phyloP scores from a whole-genome alignment of 208 protist genomes.

The Strigomonas galati region DNA sequence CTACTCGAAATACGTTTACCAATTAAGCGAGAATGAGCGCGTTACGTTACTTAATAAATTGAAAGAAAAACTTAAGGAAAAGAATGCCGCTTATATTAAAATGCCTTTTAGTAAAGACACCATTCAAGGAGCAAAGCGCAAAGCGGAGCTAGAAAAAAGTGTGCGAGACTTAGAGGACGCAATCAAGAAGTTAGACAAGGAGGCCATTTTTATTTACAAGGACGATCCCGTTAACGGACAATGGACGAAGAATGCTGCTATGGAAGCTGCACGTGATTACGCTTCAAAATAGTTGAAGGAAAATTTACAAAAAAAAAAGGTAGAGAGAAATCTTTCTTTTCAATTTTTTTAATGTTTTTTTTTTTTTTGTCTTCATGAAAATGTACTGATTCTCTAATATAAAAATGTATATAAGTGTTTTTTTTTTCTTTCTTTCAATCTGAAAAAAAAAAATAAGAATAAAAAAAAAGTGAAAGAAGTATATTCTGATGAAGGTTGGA shows the following conservation, averaged over 20 bases:
- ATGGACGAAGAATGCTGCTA: slow-evolving; percentile 69
- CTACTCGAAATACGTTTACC: slow-evolving; percentile 62
- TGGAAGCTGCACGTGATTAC: slow-evolving; percentile 66
- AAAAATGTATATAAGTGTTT: too few relatives aligned
- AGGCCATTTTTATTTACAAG: slow-evolving; percentile 87
- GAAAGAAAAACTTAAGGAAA: slow-evolving; percentile 54
- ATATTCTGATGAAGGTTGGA: too few relatives aligned
- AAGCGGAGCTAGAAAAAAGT: slow-evolving; percentile 60
- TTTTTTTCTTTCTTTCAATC: too few relatives aligned
- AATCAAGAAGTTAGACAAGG: slow-evolving; percentile 76
- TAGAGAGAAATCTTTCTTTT: too few relatives aligned
- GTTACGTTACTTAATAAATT: slow-evolving; percentile 66
- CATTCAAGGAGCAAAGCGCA: slow-evolving; percentile 45
- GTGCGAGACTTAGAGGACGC: slow-evolving; percentile 78
- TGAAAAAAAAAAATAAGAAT: too few relatives aligned
- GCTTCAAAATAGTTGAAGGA: slow-evolving; percentile 13
- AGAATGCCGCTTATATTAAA: slow-evolving; percentile 64
- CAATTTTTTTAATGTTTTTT: too few relatives aligned
- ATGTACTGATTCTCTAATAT: too few relatives aligned
- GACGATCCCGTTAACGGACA: slow-evolving; percentile 76
- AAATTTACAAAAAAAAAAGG: too few relatives aligned
- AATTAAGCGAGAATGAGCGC: slow-evolving; percentile 73
- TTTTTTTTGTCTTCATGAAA: too few relatives aligned
- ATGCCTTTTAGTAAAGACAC: slow-evolving; percentile 89
- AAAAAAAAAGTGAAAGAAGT: too few relatives aligned